These are phyloP conservation scores for Marasmius tenuissimus DNA, from an alignment of 1,284 basidiomycete species.

Conservation along the genomic window DNA sequence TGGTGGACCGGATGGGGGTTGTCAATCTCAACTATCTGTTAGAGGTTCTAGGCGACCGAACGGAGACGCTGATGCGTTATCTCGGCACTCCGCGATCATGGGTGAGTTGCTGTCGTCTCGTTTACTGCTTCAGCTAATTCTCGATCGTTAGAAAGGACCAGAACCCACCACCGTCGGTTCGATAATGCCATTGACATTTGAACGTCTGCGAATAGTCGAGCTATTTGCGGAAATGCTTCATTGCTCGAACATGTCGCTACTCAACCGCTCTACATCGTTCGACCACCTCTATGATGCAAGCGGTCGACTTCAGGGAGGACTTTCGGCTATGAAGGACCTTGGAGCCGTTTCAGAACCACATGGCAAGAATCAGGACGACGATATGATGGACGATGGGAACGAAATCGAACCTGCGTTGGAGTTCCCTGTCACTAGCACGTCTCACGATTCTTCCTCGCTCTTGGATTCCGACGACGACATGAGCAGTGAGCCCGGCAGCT, in stretches of 20 bases:
- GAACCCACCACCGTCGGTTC: constrained; percentile 72
- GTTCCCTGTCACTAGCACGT: constrained; percentile 66
- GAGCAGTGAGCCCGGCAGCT: constrained; percentile 62
- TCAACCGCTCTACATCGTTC: constrained; percentile 78
- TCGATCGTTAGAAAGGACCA: constrained; percentile 51
- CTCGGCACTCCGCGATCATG: constrained; percentile 74
- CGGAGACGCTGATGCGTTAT: constrained; percentile 75
- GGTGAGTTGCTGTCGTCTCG: constrained; percentile 44
- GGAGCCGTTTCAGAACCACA: constrained; percentile 23
- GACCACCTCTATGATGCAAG: constrained; percentile 77
- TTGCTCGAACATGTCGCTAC: constrained; percentile 96
- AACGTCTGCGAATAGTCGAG: constrained; percentile 97
- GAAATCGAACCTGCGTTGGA: constrained; percentile 70
- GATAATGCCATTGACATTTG: constrained; percentile 86
- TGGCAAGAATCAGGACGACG: constrained; percentile 2
- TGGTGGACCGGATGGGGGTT: constrained; percentile 90
- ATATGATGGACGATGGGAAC: constrained; percentile 22
- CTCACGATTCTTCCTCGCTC: constrained; percentile 51
- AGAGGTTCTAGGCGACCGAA: constrained; percentile 70
- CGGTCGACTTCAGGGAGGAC: constrained; percentile 80
- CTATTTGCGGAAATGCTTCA: constrained; percentile 96
- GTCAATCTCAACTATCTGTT: constrained; percentile 90
- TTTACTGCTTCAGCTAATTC: neutral
- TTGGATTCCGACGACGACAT: constrained; percentile 78
- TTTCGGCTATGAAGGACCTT: constrained; percentile 79